Evolutionary conservation across 192 early-diverging fungal genomes (phyloP), one percentile per base, ranked within the genome.

Genomic region (Backusella circina): DNA sequence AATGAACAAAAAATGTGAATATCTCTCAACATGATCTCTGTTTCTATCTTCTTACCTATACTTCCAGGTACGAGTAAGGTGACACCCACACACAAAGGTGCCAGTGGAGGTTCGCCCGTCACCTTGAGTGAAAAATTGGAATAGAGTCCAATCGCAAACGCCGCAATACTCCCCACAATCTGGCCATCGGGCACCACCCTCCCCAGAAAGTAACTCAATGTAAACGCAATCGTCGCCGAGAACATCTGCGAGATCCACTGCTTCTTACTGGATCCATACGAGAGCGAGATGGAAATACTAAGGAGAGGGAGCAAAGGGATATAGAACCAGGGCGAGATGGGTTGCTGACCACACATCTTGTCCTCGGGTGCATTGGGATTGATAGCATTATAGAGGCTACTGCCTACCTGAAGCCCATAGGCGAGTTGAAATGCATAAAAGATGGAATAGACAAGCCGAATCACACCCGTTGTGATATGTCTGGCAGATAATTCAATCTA

Each of bases 391-490:
- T 81, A 81, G 5, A 81, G 31, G 54, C 75, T 81, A 35, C 73
- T 76, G 15, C 79, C 79, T 32, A 81, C 66, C n/a, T 88, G 84
- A 21, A 93, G 80, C 35, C 93, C 94, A 73, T 90, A 94, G 50
- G 93, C 94, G 12, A 94, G 82, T 66, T 93, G 85, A 73, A 95
- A 89, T 64, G 94, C 92, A 44, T 89, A 91, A n/a, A 97, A 93
- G 1, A 81, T 64, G 8, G 79, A 67, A 70, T 81, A 81, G 8
- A 81, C 79, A 3, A 80, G 71, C 68, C 79, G 64, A 36, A 77
- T 77, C 0, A 94, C 91, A 26, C 97, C 97, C 1, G 93, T 90
- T 47, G 95, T 91, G 82, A 96, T 89, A 79, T 97, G 95, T 38
- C 92, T 87, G 28, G 94, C 93, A 28, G 92, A 89, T 78, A 98